Conservation (phyloP, 2,329 filamentous ascomycete species). For the Curvularia lunata region DNA sequence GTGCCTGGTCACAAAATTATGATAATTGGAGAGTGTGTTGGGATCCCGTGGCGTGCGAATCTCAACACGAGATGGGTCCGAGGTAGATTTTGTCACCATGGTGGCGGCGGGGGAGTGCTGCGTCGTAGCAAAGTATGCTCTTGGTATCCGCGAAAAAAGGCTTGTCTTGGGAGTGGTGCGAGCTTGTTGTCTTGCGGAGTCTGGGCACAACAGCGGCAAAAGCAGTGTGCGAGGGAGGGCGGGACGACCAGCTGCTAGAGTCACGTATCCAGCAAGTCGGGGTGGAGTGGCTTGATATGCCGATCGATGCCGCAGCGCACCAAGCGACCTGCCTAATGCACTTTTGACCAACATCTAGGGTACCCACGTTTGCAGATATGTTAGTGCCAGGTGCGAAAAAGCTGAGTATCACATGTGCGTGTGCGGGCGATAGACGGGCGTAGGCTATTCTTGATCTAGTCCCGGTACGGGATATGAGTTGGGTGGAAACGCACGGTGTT, state of each 20-base stretch:
- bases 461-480: not conserved
- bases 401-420: not conserved
- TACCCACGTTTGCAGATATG: constrained; percentile 1
- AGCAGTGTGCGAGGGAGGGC: not conserved
- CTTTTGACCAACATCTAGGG: constrained; percentile 12
- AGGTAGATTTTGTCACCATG: constrained; percentile 49
- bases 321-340: constrained; percentile 22
- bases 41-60: constrained; percentile 71
- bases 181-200: not conserved
- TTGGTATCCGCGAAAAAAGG: not conserved
- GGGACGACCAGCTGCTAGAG: constrained; percentile 11
- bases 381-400: constrained; percentile 1
- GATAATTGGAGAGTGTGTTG: constrained; percentile 91
- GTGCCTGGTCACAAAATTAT: constrained; percentile 83
- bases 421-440: not conserved
- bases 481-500: constrained; percentile 14
- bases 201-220: not conserved
- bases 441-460: not conserved
- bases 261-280: constrained; percentile 19
- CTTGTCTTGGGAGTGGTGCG: not conserved
- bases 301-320: constrained; percentile 23
- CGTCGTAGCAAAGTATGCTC: constrained; percentile 22
- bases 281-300: constrained; percentile 18
- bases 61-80: constrained; percentile 35
- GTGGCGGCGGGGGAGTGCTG: constrained; percentile 40